Evolutionary conservation across 2,329 filamentous ascomycete species (phyloP).

Genomic region (Fusarium globosum): DNA sequence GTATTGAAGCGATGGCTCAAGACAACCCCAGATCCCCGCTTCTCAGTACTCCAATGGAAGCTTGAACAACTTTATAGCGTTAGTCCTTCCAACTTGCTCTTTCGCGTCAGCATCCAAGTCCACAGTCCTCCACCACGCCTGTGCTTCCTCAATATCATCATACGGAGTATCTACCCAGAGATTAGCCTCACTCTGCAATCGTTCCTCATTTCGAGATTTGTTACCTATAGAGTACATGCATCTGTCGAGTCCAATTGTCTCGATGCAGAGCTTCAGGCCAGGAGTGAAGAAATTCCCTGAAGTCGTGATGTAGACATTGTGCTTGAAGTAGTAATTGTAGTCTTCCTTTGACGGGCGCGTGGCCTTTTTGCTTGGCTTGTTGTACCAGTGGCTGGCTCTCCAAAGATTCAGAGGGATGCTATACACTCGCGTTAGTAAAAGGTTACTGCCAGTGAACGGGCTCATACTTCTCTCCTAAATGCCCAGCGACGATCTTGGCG

Average conservation of each 20-base stretch:
- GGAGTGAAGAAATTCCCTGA: conserved; percentile 19
- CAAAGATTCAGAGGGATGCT: conserved; percentile 21
- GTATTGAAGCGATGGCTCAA: neutral
- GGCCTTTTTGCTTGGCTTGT: neutral
- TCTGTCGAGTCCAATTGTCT: neutral
- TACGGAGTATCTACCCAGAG: neutral
- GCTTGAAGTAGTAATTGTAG: conserved; percentile 3
- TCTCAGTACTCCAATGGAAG: neutral
- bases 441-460: rapidly evolving
- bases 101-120: neutral
- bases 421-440: rapidly evolving
- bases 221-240: conserved; percentile 22
- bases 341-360: conserved; percentile 11
- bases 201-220: rapidly evolving
- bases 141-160: conserved; percentile 8
- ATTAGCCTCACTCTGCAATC: rapidly evolving
- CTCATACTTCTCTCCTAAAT: conserved; percentile 23
- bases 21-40: neutral
- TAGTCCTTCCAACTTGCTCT: neutral
- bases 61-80: conserved; percentile 17
- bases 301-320: conserved; percentile 19
- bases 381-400: conserved; percentile 18
- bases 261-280: neutral
- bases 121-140: conserved; percentile 15
- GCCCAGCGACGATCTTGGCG: conserved; percentile 10